Evolutionary conservation across 2,329 filamentous ascomycete genomes (phyloP).

Genomic region (Aspergillus aculeatinus): DNA sequence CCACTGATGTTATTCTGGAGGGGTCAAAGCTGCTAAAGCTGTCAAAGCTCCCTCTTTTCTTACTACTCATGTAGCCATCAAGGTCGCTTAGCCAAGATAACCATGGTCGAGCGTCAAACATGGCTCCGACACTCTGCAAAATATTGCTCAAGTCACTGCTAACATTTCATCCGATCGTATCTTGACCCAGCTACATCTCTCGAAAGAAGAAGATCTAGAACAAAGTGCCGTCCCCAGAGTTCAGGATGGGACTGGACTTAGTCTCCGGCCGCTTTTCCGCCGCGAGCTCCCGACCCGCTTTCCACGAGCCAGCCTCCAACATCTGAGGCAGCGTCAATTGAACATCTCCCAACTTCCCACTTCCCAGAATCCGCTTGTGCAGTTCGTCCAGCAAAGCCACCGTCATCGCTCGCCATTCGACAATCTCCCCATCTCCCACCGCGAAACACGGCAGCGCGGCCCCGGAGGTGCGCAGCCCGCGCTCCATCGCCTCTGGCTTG

Average conservation of each 20-base stretch:
- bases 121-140: too few species aligned
- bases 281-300: constrained; percentile 43
- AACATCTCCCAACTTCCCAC: constrained; percentile 36
- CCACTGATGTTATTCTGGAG: too few species aligned
- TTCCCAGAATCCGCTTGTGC: constrained; percentile 49
- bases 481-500: constrained; percentile 46
- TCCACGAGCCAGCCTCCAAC: constrained; percentile 57
- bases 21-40: too few species aligned
- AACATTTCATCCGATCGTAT: too few species aligned
- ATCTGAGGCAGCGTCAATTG: constrained; percentile 51
- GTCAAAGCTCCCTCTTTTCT: too few species aligned
- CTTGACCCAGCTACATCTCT: neutral
- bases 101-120: too few species aligned
- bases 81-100: too few species aligned
- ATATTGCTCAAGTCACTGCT: too few species aligned
- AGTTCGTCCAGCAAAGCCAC: constrained; percentile 60
- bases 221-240: constrained; percentile 41
- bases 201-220: constrained; percentile 25
- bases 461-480: constrained; percentile 49
- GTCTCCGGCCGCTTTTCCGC: constrained; percentile 34
- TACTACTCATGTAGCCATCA: too few species aligned
- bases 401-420: constrained; percentile 66
- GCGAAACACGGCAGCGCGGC: constrained; percentile 50
- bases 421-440: constrained; percentile 60
- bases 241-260: constrained; percentile 40